A percentile compares a stretch with the other conserved stretches of the same genome.
Conservation (phyloP, 1,284 basidiomycete genomes). For the Salmacisia buchloeana region DNA sequence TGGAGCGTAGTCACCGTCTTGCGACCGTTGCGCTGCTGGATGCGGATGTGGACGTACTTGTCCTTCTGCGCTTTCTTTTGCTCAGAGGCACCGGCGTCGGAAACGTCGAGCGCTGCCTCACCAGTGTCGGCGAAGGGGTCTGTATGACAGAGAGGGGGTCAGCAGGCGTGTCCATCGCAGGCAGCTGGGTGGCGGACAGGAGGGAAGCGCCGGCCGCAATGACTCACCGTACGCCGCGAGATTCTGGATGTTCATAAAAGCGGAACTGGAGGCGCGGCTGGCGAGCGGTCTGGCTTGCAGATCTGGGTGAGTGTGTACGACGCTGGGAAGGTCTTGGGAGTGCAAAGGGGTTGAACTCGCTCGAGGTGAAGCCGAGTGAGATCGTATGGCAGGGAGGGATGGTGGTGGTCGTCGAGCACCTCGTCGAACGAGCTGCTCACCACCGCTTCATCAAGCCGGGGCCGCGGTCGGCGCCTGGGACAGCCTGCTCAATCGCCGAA, state of each 20-base stretch:
- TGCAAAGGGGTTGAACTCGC: too few relatives aligned
- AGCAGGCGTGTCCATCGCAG: background rate
- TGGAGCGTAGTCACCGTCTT: slow-evolving; percentile 98
- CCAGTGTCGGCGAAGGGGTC: slow-evolving; percentile 51
- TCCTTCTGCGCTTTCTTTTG: slow-evolving; percentile 37
- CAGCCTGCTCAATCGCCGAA: too few relatives aligned
- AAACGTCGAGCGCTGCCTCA: slow-evolving; percentile 25
- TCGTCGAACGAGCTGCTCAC: too few relatives aligned
- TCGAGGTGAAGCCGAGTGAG: too few relatives aligned
- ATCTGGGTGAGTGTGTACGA: background rate
- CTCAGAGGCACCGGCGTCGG: slow-evolving; percentile 17
- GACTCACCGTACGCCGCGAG: slow-evolving; percentile 47
- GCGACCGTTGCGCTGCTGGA: slow-evolving; percentile 98
- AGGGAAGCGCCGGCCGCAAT: background rate
- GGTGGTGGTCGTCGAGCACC: too few relatives aligned
- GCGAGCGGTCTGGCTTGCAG: background rate
- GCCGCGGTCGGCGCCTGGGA: too few relatives aligned
- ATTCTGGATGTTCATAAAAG: slow-evolving; percentile 51
- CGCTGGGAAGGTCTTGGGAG: background rate
- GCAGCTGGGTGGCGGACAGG: background rate
- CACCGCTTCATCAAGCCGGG: too few relatives aligned
- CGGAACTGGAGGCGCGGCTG: background rate
- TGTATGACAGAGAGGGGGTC: slow-evolving; percentile 5
- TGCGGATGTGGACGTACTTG: slow-evolving; percentile 57
- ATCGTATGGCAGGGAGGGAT: too few relatives aligned